Percentiles rank a stretch among this genome's conserved stretches.
Evolutionary conservation across 2,329 filamentous ascomycete species (phyloP).

Genomic region (Amauroascus niger): DNA sequence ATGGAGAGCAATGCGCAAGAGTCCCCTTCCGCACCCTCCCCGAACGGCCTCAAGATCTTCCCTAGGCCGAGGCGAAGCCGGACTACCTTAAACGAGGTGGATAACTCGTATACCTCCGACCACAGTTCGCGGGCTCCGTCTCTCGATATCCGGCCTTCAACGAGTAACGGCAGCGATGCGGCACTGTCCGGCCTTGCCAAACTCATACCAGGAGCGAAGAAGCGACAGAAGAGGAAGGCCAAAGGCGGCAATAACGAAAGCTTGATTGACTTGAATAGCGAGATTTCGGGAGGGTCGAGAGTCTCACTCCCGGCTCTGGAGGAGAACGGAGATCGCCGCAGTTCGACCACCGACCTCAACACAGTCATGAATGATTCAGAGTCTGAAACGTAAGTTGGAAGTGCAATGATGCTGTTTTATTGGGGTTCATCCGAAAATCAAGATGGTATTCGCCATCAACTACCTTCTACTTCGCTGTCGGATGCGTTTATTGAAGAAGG

Average conservation of each 20-base stretch:
- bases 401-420: slow-evolving; percentile 26
- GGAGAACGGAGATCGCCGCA: slow-evolving; percentile 26
- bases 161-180: slow-evolving; percentile 30
- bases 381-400: slow-evolving; percentile 32
- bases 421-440: background rate
- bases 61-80: slow-evolving; percentile 30
- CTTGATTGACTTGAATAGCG: slow-evolving; percentile 6
- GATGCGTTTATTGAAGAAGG: background rate
- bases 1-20: slow-evolving; percentile 31
- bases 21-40: slow-evolving; percentile 21
- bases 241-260: slow-evolving; percentile 12
- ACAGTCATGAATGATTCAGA: slow-evolving; percentile 45
- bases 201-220: slow-evolving; percentile 35
- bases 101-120: slow-evolving; percentile 24
- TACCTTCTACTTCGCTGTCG: background rate
- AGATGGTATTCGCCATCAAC: background rate
- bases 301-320: slow-evolving; percentile 10
- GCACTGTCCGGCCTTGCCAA: slow-evolving; percentile 43
- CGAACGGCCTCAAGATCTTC: slow-evolving; percentile 31
- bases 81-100: slow-evolving; percentile 29
- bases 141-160: slow-evolving; percentile 32
- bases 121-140: slow-evolving; percentile 23
- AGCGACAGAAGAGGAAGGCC: slow-evolving; percentile 38
- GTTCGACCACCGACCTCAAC: slow-evolving; percentile 25
- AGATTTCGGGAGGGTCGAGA: slow-evolving; percentile 7